Evolutionary conservation across 2,329 filamentous ascomycete genomes (phyloP), one percentile per base, ranked within the genome.

Genomic region (Aspergillus melleus): DNA sequence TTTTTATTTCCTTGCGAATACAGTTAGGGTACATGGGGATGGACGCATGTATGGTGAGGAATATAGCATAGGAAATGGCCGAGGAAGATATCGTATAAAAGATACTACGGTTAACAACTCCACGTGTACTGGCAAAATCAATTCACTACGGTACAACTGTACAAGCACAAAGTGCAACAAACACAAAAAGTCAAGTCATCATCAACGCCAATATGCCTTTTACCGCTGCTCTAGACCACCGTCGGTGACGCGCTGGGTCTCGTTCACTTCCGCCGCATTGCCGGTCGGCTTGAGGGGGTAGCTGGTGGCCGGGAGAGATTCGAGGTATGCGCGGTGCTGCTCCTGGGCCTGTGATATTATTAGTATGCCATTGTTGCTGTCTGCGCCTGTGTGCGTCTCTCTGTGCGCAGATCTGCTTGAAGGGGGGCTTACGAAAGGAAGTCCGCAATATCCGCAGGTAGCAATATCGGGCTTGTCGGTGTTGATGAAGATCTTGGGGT

Each of bases 401-500:
- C 10, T 19, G 57, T 29, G 6, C 26, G 49, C 39, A 20, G 19
- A 8, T 22, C n/a, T 6, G 54, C 9, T 32, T 6, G 6, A n/a
- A n/a, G 29, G 29, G 29, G 57, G 61, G 81, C 93, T 75, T 85
- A 98, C 95, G 76, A 88, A 99, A 69, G 95, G 95, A 67, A 95
- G 76, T 55, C 95, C 95, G 76, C 95, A 99, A 82, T 99, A 99
- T 72, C 85, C 89, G 83, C 95, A 99, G 58, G 75, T 83, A 83
- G 78, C 87, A 86, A 99, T 96, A 82, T 98, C 88, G 49, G 95
- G 91, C 84, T 97, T 98, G 80, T 99, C 95, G 67, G 90, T 89
- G 80, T 99, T 99, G 86, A 99, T 99, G 77, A 92, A 99, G 79
- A 99, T 90, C 72, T 87, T 86, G 53, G 95, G 95, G 77, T 99